Base-by-base conservation (phyloP, 768 basidiomycete species). In the Strobilomyces echinocephalus region DNA sequence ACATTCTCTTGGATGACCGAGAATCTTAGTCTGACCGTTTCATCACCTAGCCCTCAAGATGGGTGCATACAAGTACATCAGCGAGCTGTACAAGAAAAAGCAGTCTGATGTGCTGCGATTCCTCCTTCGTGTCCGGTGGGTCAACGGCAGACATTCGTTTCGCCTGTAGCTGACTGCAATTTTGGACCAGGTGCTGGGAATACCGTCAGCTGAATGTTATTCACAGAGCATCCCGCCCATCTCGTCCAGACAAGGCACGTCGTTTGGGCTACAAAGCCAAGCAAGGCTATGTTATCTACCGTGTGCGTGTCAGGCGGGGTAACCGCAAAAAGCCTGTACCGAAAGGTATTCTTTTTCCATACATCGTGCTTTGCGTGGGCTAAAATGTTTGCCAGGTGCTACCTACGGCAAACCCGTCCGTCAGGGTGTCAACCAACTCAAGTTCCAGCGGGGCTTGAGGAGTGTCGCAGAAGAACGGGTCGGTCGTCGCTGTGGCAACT, bases 191-290 rank as follows among this genome's bases (percentile, higher is more conserved):
- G 65, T 95, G 93, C 83, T 97, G 95, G 95, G 95, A 97, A 70
- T 97, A 94, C 79, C 90, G 97, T 62, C 97, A 99, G 73, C 77
- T 98, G 67, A 93, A 97, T 65, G 93, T 99, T 62, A 91, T 97
- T 70, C 95, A 98, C 79, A 90, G 97, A 64, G 95, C 95, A 43
- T 94, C 95, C 60, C 91, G 95, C 57, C 95, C 97, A 44, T 97
- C 95, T 44, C 90, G 97, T 69, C 97, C 97, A 51, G 97, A 99
- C 80, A 99, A 97, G 81, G 97, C 97, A 59, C 90, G 97, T 71
- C 87, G 95, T 61, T 79, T 99, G 58, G 97, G 97, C 46, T 99
- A 98, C 86, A 99, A 97, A 80, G 94, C 97, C 72, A 99, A 99
- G 83, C 97, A 99, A 76, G 97, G 97, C 65, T 99, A 93, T 71